phyloP scores from a whole-genome alignment of 2,329 filamentous ascomycete species.

The Aspergillaceae sp. region DNA sequence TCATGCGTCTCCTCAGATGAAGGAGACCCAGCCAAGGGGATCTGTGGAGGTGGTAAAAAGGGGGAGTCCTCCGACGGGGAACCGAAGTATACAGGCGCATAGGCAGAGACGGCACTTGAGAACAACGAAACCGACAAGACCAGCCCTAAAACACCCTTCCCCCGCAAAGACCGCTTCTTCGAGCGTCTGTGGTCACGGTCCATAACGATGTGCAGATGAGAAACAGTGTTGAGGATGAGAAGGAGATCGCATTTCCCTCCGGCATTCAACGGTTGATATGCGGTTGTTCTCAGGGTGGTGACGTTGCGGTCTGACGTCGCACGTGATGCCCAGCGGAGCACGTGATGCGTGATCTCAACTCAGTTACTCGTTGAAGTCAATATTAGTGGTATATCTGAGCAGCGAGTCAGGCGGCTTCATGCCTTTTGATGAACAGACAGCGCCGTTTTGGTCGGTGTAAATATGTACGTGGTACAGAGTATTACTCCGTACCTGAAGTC shows the following conservation, averaged over 20 bases:
- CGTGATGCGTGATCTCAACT: slow-evolving; percentile 7
- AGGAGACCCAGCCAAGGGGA: slow-evolving; percentile 19
- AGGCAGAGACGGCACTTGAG: slow-evolving; percentile 14
- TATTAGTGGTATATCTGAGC: too few relatives aligned
- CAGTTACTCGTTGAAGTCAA: background rate
- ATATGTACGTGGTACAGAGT: too few relatives aligned
- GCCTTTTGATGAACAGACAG: too few relatives aligned
- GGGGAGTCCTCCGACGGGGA: slow-evolving; percentile 17
- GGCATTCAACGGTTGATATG: slow-evolving; percentile 2
- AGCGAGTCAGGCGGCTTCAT: too few relatives aligned
- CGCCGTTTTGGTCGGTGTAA: too few relatives aligned
- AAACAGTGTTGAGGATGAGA: slow-evolving; percentile 9
- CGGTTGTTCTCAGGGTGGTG: slow-evolving; percentile 11
- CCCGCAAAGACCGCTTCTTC: slow-evolving; percentile 9
- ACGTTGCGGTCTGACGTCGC: slow-evolving; percentile 16
- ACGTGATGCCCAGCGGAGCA: slow-evolving; percentile 12
- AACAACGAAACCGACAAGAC: slow-evolving; percentile 17
- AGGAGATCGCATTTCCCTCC: background rate
- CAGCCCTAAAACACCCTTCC: slow-evolving; percentile 9
- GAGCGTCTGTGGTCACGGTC: slow-evolving; percentile 7
- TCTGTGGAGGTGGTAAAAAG: slow-evolving; percentile 23
- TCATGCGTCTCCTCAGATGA: slow-evolving; percentile 20
- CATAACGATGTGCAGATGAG: slow-evolving; percentile 15
- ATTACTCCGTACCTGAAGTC: background rate
- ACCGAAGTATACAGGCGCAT: slow-evolving; percentile 17